phyloP scores from a whole-genome alignment of 2,329 filamentous ascomycete species.

The Fusarium coffeatum region DNA sequence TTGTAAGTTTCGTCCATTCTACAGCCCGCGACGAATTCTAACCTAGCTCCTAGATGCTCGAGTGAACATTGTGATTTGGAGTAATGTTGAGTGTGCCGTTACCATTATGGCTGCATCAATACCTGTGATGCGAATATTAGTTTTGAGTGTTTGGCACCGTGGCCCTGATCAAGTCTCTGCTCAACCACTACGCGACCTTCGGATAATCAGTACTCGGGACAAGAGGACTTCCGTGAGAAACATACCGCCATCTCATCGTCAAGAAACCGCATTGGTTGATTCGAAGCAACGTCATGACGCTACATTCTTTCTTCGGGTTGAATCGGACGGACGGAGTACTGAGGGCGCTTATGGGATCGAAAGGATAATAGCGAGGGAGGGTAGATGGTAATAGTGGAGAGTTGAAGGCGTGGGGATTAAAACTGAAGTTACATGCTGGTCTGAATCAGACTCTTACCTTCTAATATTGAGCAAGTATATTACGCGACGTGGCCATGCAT shows the following conservation, averaged over 20 bases:
- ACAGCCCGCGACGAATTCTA: fast-evolving
- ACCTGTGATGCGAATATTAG: background rate
- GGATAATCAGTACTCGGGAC: background rate
- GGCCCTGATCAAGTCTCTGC: fast-evolving
- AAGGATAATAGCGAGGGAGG: background rate
- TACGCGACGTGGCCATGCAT: too few relatives aligned
- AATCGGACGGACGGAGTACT: background rate
- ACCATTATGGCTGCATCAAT: constrained; percentile 5
- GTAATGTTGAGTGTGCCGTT: background rate
- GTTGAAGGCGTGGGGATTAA: too few relatives aligned
- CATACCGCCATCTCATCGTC: background rate
- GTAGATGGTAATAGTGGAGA: too few relatives aligned
- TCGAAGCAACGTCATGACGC: background rate
- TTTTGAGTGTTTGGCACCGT: background rate
- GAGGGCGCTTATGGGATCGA: background rate
- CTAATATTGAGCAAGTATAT: too few relatives aligned
- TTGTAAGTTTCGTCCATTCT: background rate
- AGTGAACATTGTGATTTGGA: constrained; percentile 2
- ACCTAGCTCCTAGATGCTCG: too few relatives aligned
- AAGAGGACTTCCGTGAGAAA: background rate
- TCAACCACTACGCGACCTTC: background rate
- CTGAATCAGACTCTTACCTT: too few relatives aligned
- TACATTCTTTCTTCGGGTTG: background rate
- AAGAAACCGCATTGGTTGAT: background rate
- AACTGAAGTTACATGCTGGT: too few relatives aligned